These are phyloP conservation scores for Coemansia sp. DNA, from an alignment of 192 early-diverging fungal species.

Conservation along the genomic window DNA sequence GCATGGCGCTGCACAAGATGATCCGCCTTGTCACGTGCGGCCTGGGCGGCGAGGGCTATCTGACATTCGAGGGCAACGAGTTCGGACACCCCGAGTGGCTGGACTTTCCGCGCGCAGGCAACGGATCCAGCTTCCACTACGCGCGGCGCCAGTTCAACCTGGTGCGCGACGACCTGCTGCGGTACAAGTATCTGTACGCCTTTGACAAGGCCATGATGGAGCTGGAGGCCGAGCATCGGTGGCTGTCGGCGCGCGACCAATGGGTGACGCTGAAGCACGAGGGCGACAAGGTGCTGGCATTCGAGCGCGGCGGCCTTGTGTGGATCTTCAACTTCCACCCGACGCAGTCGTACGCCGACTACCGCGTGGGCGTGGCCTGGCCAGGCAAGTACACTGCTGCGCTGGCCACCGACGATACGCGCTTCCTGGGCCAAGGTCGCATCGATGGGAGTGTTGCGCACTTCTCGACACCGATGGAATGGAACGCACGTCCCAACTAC, in stretches of 20 bases:
- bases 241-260: slow-evolving; percentile 72
- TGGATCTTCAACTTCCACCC: slow-evolving; percentile 97
- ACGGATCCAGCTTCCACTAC: slow-evolving; percentile 87
- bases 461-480: slow-evolving; percentile 69
- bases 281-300: slow-evolving; percentile 88
- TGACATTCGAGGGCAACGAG: slow-evolving; percentile 98
- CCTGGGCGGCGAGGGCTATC: slow-evolving; percentile 94
- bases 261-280: slow-evolving; percentile 89
- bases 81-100: slow-evolving; percentile 99
- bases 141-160: slow-evolving; percentile 96
- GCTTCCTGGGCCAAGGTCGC: slow-evolving; percentile 80
- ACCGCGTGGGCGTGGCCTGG: slow-evolving; percentile 76
- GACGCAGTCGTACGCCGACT: slow-evolving; percentile 81
- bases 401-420: slow-evolving; percentile 74
- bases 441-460: slow-evolving; percentile 64
- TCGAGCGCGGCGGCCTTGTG: slow-evolving; percentile 86
- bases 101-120: slow-evolving; percentile 95
- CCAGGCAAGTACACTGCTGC: slow-evolving; percentile 73
- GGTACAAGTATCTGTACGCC: slow-evolving; percentile 91
- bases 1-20: slow-evolving; percentile 95
- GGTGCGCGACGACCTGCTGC: slow-evolving; percentile 79
- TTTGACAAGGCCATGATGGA: slow-evolving; percentile 87
- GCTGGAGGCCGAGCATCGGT: slow-evolving; percentile 69
- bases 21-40: slow-evolving; percentile 86
- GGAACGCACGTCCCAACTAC: slow-evolving; percentile 74